Evolutionary conservation across 225 moss, liverwort and hornwort genomes (phyloP).

Genomic region (Pseudoscleropodium purum): DNA sequence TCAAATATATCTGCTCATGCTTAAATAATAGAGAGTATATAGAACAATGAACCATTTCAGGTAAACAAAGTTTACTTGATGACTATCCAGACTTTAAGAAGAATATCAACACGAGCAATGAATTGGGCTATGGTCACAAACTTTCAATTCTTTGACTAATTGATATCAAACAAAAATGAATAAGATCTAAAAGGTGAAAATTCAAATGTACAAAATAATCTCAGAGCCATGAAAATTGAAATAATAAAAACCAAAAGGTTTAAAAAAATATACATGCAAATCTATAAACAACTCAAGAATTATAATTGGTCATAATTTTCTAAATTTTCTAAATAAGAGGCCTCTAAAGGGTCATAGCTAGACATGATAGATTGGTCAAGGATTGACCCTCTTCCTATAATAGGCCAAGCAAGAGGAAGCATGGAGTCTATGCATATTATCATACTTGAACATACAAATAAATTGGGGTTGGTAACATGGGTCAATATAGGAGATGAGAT

Average conservation of each 20-base stretch:
- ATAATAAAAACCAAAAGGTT: neutral
- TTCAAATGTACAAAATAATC: too few relatives aligned
- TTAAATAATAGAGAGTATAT: too few relatives aligned
- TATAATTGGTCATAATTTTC: neutral
- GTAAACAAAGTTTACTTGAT: too few relatives aligned
- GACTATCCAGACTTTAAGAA: too few relatives aligned
- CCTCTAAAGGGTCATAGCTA: neutral
- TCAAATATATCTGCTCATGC: too few relatives aligned
- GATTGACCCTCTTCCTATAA: neutral
- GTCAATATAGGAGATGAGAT: neutral
- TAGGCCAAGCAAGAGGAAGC: neutral
- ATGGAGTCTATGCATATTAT: neutral
- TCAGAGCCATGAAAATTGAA: too few relatives aligned
- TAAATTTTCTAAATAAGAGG: neutral
- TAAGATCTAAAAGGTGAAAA: too few relatives aligned
- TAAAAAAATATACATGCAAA: slow-evolving; percentile 28
- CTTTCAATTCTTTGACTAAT: too few relatives aligned
- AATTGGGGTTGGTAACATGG: neutral
- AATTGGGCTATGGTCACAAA: too few relatives aligned
- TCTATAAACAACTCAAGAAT: slow-evolving; percentile 37
- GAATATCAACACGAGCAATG: too few relatives aligned
- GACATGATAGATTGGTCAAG: neutral
- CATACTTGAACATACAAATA: neutral
- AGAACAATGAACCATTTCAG: too few relatives aligned
- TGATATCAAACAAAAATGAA: too few relatives aligned